phyloP scores from a whole-genome alignment of 139 green algal species.

The Chlorella sorokiniana region DNA sequence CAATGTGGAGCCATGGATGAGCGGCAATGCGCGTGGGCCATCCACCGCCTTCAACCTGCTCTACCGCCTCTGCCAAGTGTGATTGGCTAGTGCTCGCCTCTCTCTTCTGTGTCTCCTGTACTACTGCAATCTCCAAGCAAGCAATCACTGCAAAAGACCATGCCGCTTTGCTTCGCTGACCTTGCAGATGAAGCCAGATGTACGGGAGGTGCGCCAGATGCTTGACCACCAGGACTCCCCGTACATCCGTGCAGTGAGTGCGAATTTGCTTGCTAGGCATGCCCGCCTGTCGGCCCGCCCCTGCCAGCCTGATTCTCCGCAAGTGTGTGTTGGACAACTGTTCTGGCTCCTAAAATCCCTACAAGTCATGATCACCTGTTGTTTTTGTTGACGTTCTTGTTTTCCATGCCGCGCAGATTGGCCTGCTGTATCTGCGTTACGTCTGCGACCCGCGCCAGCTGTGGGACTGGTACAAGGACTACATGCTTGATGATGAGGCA shows the following conservation, averaged over 20 bases:
- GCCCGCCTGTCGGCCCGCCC: neutral
- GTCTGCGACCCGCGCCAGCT: constrained; percentile 81
- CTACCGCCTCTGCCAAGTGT: constrained; percentile 77
- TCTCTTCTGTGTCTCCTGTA: too few species aligned
- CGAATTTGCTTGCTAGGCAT: neutral
- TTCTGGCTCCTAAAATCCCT: neutral
- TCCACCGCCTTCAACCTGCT: constrained; percentile 95
- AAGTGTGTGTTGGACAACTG: too few species aligned
- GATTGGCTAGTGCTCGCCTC: neutral
- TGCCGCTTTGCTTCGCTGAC: too few species aligned
- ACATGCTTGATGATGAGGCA: constrained; percentile 87
- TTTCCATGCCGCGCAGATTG: constrained; percentile 66
- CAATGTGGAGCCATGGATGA: constrained; percentile 97
- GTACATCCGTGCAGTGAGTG: constrained; percentile 93
- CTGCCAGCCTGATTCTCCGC: neutral
- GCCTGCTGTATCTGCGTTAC: constrained; percentile 95
- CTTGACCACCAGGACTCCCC: constrained; percentile 89
- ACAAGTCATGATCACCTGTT: neutral
- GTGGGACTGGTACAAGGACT: constrained; percentile 86
- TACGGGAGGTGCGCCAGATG: constrained; percentile 61
- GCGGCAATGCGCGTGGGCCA: constrained; percentile 89
- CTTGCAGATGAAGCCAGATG: constrained; percentile 15
- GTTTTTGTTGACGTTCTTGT: too few species aligned
- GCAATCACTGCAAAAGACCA: too few species aligned
- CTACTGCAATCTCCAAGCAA: too few species aligned